Conservation (phyloP, 1,284 basidiomycete genomes). For the Xanthoconium separans region DNA sequence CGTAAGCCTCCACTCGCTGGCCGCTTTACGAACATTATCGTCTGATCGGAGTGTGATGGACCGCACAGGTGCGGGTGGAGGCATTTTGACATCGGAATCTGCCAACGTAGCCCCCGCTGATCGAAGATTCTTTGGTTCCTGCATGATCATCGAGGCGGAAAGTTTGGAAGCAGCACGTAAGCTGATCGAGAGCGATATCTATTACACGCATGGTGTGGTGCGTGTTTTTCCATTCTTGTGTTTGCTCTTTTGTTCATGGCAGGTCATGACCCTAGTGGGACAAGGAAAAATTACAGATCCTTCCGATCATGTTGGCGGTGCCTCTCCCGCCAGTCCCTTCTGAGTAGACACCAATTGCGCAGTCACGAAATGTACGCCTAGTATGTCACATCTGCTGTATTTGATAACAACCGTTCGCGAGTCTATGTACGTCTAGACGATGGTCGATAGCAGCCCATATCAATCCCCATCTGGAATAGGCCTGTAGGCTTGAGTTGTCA, state of each 20-base stretch:
- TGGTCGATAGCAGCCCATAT: no score
- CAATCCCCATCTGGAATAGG: neutral
- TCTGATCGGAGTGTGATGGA: slow-evolving; percentile 10
- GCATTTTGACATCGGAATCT: slow-evolving; percentile 42
- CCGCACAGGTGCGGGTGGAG: slow-evolving; percentile 44
- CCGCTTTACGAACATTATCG: neutral
- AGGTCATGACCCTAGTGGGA: slow-evolving; percentile 33
- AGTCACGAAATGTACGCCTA: neutral
- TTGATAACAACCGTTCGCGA: neutral
- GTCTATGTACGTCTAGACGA: neutral
- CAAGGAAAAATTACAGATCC: slow-evolving; percentile 41
- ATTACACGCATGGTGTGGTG: slow-evolving; percentile 56
- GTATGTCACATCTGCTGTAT: neutral
- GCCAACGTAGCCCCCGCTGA: slow-evolving; percentile 32
- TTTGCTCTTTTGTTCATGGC: neutral
- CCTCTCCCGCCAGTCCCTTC: slow-evolving; percentile 7
- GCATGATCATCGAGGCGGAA: slow-evolving; percentile 48
- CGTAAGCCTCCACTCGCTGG: slow-evolving; percentile 20
- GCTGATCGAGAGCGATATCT: slow-evolving; percentile 50
- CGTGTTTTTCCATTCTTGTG: slow-evolving; percentile 25
- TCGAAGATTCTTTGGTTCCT: slow-evolving; percentile 48
- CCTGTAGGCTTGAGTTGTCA: slow-evolving; percentile 1
- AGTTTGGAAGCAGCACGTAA: slow-evolving; percentile 45
- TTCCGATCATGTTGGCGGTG: slow-evolving; percentile 33
- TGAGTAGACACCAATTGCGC: slow-evolving; percentile 4